These are phyloP conservation scores for Coccomyxa sp. DNA, from an alignment of 139 green algal species.

Conservation along the genomic window DNA sequence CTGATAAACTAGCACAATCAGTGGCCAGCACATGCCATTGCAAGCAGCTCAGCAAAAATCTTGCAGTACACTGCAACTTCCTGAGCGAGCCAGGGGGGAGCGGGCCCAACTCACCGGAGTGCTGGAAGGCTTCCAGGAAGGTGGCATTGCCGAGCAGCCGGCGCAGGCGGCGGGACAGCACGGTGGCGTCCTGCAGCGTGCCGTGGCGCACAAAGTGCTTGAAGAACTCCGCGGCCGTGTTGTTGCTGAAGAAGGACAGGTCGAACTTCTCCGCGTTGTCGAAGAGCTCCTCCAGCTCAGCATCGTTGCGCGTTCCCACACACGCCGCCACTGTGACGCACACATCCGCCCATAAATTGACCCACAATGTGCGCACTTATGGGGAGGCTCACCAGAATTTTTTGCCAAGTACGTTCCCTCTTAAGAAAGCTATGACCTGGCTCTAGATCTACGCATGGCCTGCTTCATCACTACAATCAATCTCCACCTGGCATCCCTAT, in stretches of 20 bases:
- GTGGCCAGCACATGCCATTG: no score
- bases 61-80: no score
- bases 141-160: slow-evolving; percentile 77
- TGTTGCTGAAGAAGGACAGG: slow-evolving; percentile 85
- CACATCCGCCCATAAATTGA: neutral
- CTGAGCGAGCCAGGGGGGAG: no score
- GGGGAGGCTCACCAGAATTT: no score
- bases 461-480: no score
- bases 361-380: no score
- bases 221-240: slow-evolving; percentile 55
- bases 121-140: slow-evolving; percentile 87
- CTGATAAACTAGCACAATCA: no score
- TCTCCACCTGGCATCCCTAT: no score
- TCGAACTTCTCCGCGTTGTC: slow-evolving; percentile 63
- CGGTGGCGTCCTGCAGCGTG: slow-evolving; percentile 49
- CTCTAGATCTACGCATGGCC: no score
- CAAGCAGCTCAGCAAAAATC: no score
- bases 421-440: no score
- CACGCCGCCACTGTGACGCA: slow-evolving; percentile 69
- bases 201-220: slow-evolving; percentile 65
- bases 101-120: slow-evolving; percentile 52
- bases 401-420: no score
- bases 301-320: slow-evolving; percentile 69
- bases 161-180: slow-evolving; percentile 55
- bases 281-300: slow-evolving; percentile 68